Conservation (phyloP, 163 green algal genomes). For the Volvox carteri region DNA sequence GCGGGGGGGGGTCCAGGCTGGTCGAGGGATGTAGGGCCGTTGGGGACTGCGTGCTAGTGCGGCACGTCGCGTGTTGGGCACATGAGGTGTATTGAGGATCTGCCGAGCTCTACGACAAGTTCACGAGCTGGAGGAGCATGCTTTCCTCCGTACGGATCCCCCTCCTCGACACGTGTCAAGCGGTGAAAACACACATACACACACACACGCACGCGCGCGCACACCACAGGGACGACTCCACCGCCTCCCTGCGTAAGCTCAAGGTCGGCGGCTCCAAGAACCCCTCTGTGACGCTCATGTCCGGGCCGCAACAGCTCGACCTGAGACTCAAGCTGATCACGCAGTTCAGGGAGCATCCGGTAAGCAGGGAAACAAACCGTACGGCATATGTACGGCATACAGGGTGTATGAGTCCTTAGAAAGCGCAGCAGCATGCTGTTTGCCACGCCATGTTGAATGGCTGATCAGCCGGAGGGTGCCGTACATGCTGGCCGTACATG, state of each 20-base stretch:
- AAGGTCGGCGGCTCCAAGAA: background rate
- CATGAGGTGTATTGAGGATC: too few relatives aligned
- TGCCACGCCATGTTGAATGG: too few relatives aligned
- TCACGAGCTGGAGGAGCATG: background rate
- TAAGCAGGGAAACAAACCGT: background rate
- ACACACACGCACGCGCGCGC: too few relatives aligned
- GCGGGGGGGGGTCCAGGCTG: background rate
- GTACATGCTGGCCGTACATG: too few relatives aligned
- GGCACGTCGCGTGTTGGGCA: too few relatives aligned
- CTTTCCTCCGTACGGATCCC: background rate
- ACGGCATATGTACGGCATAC: background rate
- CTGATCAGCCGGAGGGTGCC: too few relatives aligned
- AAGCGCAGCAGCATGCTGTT: background rate
- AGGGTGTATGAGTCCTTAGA: background rate
- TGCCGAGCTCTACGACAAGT: background rate
- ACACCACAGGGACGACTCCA: constrained; percentile 16
- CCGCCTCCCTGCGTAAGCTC: constrained; percentile 1
- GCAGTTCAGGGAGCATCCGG: constrained; percentile 5
- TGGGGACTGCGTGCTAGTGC: too few relatives aligned
- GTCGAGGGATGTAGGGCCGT: background rate
- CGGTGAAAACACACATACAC: too few relatives aligned
- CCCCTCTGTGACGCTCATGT: background rate
- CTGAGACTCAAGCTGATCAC: constrained; percentile 1
- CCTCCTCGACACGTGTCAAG: too few relatives aligned
- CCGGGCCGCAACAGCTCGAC: background rate